Conservation (phyloP, 1,284 basidiomycete species). For the Cutaneotrichosporon spelunceum region DNA sequence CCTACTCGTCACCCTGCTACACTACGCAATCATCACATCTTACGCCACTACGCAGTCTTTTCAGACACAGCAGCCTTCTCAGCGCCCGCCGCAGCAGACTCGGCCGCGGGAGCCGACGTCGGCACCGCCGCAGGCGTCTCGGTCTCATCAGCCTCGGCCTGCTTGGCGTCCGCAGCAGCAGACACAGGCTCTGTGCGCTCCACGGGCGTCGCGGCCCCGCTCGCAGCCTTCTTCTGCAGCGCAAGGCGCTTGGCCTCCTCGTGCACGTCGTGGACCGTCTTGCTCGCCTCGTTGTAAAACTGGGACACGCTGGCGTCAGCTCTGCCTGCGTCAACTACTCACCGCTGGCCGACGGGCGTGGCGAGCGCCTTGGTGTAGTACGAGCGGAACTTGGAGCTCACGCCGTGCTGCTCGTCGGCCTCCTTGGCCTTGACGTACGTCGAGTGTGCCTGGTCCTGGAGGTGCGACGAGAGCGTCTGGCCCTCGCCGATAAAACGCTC, state of each 20-base stretch:
- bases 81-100: not conserved
- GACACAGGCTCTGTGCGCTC: not conserved
- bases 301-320: conserved; percentile 44
- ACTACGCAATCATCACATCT: too few relatives aligned
- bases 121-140: not conserved
- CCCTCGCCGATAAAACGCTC: conserved; percentile 55
- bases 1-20: too few relatives aligned
- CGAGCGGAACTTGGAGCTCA: conserved; percentile 64
- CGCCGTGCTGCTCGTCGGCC: conserved; percentile 76
- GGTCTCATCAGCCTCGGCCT: conserved; percentile 1
- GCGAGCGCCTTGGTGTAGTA: conserved; percentile 74
- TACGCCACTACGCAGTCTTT: not conserved
- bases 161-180: not conserved
- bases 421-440: conserved; percentile 65
- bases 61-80: conserved; percentile 6
- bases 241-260: conserved; percentile 56
- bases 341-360: conserved; percentile 71
- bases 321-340: conserved; percentile 23
- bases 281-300: conserved; percentile 67
- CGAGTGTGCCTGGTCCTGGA: conserved; percentile 58
- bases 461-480: conserved; percentile 66
- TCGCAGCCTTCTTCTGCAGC: conserved; percentile 29
- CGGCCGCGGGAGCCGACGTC: not conserved
- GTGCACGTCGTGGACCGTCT: conserved; percentile 61
- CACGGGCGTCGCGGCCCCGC: not conserved